Evolutionary conservation across 1,284 basidiomycete genomes (phyloP), one percentile per base, ranked within the genome.

Genomic region (Fistulinella cinereoalba): DNA sequence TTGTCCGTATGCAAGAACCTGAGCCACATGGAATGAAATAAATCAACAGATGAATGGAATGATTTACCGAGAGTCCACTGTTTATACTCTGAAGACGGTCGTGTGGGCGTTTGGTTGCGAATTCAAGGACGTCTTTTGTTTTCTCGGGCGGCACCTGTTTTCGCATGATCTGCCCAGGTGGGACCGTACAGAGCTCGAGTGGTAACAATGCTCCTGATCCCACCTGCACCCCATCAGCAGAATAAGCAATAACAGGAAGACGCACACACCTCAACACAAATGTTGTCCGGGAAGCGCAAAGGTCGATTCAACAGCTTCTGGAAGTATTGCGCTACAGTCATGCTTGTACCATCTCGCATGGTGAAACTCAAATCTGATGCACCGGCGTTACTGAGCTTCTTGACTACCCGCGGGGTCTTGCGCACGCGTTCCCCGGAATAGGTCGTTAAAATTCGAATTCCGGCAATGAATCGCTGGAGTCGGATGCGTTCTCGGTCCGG

Each of bases 131-230:
- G 8, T 79, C 74, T 47, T 75, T 79, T 0, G 80, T 83, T 56
- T 80, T 79, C 49, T 86, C 80, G 0, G 80, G 70, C 1, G 86
- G 85, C 1, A 89, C 73, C 51, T 83, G 83, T 56, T 84, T 85
- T 33, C 81, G 72, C 77, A 88, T 82, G 38, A 88, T 81, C 54
- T 90, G 88, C 0, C 87, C 87, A 0, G 75, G 67, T 0, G 75
- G 74, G 4, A 90, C 80, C 0, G 56, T 65, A 56, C 86, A 88
- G 1, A 84, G 61, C 58, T 90, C 87, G 3, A 88, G 58, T 0
- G 87, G 85, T 15, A 88, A 73, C 37, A 83, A 63, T 1, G 85
- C 84, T 3, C 83, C 83, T 31, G 73, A 72, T 15, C 81, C 80
- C 37, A 86, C 77, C 85, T 86, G 43, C 7, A 43, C 13, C 21